Evolutionary conservation across 2,329 filamentous ascomycete genomes (phyloP), one percentile per base, ranked within the genome.

Genomic region (Colletotrichum tofieldiae): DNA sequence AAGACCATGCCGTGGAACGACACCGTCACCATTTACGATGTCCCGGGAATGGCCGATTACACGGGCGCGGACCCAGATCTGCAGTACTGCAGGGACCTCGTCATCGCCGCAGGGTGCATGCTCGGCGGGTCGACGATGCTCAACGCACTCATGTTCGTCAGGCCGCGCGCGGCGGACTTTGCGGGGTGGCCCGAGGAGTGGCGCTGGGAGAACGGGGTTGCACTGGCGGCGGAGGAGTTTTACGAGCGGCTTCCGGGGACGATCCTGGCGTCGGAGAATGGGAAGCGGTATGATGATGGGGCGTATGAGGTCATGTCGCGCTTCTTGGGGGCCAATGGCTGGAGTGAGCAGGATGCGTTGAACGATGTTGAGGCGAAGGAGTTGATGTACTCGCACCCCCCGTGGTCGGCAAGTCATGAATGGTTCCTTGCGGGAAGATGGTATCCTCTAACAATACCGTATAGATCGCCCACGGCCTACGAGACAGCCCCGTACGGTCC

Each of bases 41-140:
- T 77, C 14, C 76, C 76, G 1, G 76, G 66, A 26, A 62, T 77
- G 61, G 60, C 70, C 9, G 54, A 73, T 45, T 66, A 62, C 65
- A 61, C 74, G 16, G 58, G 69, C 26, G 45, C 54, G 16, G 58
- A 55, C 16, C 59, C 68, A 2, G 49, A 73, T 14, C 61, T 65
- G 26, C 73, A 64, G 32, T 76, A 76, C 58, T 81, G 79, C 74
- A 75, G 56, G 18, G 79, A 81, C 67, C 75, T 76, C 9, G 75
- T 77, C n/a, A 67, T 67, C 16, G 71, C 72, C 8, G 78, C 78
- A 11, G 79, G 77, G 9, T 81, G 79, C 63, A 74, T 81, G 14
- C 78, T 81, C n/a, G 79, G 79, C 49, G 79, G 79, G 35, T 77
- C 77, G 0, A 78, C 77, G 6, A 75, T 74, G 20, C 72, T 81